These are phyloP conservation scores for Trichoderma sp. DNA, from an alignment of 2,329 filamentous ascomycete genomes.

Conservation along the genomic window DNA sequence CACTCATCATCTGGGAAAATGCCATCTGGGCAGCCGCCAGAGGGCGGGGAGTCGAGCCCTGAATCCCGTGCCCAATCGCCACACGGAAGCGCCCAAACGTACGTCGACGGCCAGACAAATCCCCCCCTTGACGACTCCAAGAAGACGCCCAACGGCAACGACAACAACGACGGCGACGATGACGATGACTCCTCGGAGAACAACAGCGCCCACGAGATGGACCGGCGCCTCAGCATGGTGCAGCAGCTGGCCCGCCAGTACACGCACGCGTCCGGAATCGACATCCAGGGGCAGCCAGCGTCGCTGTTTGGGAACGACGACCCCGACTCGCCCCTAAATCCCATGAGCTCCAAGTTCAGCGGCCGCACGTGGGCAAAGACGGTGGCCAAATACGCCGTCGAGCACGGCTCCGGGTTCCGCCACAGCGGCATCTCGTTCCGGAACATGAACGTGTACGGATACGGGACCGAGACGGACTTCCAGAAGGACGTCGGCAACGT, in stretches of 20 bases:
- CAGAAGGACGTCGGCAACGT: conserved; percentile 43
- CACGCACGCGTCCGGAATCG: conserved; percentile 9
- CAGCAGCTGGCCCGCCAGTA: conserved; percentile 5
- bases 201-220: not conserved
- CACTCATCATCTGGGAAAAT: not conserved
- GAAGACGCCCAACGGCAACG: not conserved
- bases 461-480: conserved; percentile 41
- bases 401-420: conserved; percentile 22
- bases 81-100: conserved; percentile 8
- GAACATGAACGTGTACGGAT: conserved; percentile 43
- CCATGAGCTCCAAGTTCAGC: conserved; percentile 39
- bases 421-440: conserved; percentile 41
- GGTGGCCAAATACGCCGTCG: conserved; percentile 30
- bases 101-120: not conserved
- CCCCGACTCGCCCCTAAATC: conserved; percentile 32
- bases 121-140: not conserved
- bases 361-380: conserved; percentile 41
- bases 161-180: not conserved
- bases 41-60: not conserved
- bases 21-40: not conserved
- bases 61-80: conserved; percentile 10
- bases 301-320: conserved; percentile 3
- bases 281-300: conserved; percentile 1
- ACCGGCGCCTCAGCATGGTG: not conserved
- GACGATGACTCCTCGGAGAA: not conserved